These are phyloP conservation scores for Medicago arabica DNA, from an alignment of 306 rosid genomes.

Conservation along the genomic window DNA sequence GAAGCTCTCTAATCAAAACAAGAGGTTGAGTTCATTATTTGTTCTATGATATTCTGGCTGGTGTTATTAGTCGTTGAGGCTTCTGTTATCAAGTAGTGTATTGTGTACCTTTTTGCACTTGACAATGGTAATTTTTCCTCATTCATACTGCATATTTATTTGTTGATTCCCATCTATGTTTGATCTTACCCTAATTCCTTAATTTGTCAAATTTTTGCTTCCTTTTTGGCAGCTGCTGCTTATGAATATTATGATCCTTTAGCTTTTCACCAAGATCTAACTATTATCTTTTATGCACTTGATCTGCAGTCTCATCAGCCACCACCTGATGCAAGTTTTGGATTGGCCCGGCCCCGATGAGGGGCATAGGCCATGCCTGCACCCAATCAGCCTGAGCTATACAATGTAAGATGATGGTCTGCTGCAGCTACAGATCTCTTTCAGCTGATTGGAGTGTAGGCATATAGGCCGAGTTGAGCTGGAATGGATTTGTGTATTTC, in stretches of 20 bases:
- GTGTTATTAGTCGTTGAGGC: not conserved
- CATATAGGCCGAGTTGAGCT: slow-evolving; percentile 78
- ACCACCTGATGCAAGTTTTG: slow-evolving; percentile 90
- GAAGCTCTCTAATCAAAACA: not conserved
- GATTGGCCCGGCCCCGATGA: slow-evolving; percentile 99
- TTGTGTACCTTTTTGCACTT: slow-evolving; percentile 10
- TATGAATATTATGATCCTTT: slow-evolving; percentile 2
- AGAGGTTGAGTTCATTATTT: not conserved
- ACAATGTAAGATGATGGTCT: slow-evolving; percentile 47
- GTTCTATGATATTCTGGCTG: not conserved
- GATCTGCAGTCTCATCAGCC: slow-evolving; percentile 87
- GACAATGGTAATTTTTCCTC: slow-evolving; percentile 4
- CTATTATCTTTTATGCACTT: slow-evolving; percentile 29
- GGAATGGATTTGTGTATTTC: slow-evolving; percentile 49
- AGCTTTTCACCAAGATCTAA: slow-evolving; percentile 15
- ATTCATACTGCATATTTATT: not conserved
- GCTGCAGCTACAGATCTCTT: slow-evolving; percentile 39
- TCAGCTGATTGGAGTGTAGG: slow-evolving; percentile 89
- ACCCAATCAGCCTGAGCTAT: slow-evolving; percentile 63
- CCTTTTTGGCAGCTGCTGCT: not conserved
- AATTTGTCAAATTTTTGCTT: slow-evolving; percentile 29
- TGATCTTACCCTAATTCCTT: not conserved
- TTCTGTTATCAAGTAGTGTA: not conserved
- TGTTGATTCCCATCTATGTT: not conserved
- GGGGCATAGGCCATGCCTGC: slow-evolving; percentile 99